Evolutionary conservation across 2,329 filamentous ascomycete species (phyloP), one percentile per base, ranked within the genome.

Genomic region (Periglandula ipomoeae): DNA sequence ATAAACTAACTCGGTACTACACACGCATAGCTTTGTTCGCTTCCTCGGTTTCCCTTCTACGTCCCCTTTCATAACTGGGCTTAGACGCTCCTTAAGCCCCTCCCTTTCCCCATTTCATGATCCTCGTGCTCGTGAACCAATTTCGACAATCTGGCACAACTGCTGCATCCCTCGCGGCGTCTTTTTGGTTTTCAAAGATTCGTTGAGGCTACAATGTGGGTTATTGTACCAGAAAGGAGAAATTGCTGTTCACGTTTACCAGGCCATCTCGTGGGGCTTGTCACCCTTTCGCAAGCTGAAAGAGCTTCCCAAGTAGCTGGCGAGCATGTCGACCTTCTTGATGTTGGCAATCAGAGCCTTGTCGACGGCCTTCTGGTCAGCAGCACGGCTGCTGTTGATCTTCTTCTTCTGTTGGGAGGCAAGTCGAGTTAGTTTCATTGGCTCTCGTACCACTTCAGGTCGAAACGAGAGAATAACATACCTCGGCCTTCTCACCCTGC

Each of bases 231-330:
- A n/a, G n/a, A n/a, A n/a, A n/a, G n/a, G n/a, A n/a, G n/a, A n/a
- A n/a, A n/a, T n/a, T 13, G 17, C 22, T 24, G 27, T 26, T 27
- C 55, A 53, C 27, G 56, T 82, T 76, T 96, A 98, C 84, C 91
- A 98, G 78, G 88, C 87, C 93, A 98, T 97, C 84, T 95, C 88
- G 79, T 98, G 93, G 76, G 93, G 93, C 85, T 91, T 90, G 82
- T 98, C 91, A 69, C 93, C 93, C 81, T 90, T 96, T 78, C 91
- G 87, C 75, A 98, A 85, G 84, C 87, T 94, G 87, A 98, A 98
- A 71, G 85, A 89, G 74, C 85, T 88, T 70, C 81, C 81, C 65
- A 98, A 88, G 84, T 98, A 98, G 78, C 85, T 88, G 70, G 83
- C 75, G 65, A 98, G 87, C 75, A 91, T 79, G 63, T 89, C 86